Base-by-base conservation (phyloP, 306 rosid genomes). In the Cucurbita pepo region DNA sequence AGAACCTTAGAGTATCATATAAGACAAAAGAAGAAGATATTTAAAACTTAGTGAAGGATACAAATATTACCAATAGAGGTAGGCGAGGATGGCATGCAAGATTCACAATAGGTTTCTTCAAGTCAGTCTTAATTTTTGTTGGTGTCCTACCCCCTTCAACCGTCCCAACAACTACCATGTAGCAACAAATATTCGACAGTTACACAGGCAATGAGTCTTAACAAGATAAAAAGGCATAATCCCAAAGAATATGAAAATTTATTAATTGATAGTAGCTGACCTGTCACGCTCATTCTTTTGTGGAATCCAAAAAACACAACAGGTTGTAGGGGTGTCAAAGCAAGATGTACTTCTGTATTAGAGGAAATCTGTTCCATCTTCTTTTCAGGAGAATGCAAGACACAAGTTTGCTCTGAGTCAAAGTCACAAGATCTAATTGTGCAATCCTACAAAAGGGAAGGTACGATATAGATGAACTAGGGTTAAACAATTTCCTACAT, bases 61-160 rank as follows among this genome's bases (percentile, higher is more conserved):
- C 51, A 48, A 77, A 69, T 73, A 74, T 19, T 89, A 94, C 97
- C 85, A 94, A 77, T 44, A 90, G 88, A 48, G 99, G 95, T 71
- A 85, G 97, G 77, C 99, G 97, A 80, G 99, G 99, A 85, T 95
- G 97, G 84, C 99, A 95, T 56, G 97, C 92, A 82, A 95, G 91
- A 83, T 95, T 95, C 80, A 95, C 92, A 82, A 95, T 66, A 64
- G 99, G 96, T 79, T 91, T 95, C 88, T 95, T 95, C 87, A 95
- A 77, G 81, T 95, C 99, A 76, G 99, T 80, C 85, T 95, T 95
- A 76, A 95, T 91, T 82, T 91, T 95, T 77, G 99, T 95, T 18
- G 99, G 99, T 7, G 85, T 83, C 78, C 95, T 86, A 58, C 99
- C 99, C 4, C 99, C 99, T 86, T 95, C 99, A 73, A 95, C 86